phyloP scores from a whole-genome alignment of 345 rosid species.

The Cardamine occulta region DNA sequence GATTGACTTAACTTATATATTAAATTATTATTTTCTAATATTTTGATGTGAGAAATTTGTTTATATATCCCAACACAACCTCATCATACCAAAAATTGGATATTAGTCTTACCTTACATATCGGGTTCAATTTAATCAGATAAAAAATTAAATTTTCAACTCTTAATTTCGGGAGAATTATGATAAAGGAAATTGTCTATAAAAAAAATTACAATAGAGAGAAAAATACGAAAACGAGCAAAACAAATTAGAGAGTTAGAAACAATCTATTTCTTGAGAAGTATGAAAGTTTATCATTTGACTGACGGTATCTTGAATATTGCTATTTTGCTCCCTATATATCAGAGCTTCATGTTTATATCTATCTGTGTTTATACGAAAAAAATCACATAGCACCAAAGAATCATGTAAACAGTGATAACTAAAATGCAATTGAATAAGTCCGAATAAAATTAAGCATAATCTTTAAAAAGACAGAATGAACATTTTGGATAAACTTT shows the following conservation, averaged over 20 bases:
- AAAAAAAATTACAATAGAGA: too few relatives aligned
- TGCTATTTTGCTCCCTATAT: too few relatives aligned
- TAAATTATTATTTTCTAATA: too few relatives aligned
- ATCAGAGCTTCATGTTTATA: neutral
- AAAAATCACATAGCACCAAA: neutral
- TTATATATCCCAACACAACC: too few relatives aligned
- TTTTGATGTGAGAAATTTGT: too few relatives aligned
- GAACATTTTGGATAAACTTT: constrained; percentile 18
- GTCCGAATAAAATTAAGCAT: constrained; percentile 8
- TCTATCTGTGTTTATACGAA: neutral
- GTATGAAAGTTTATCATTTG: neutral
- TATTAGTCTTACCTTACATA: too few relatives aligned
- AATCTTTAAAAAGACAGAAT: constrained; percentile 28
- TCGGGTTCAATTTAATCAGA: neutral
- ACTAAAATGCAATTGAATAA: constrained; percentile 8
- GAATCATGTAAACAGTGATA: constrained; percentile 1
- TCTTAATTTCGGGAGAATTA: neutral
- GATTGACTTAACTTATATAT: too few relatives aligned
- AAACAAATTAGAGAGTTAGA: too few relatives aligned
- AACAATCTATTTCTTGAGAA: neutral
- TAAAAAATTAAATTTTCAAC: too few relatives aligned
- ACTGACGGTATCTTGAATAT: neutral
- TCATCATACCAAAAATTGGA: neutral
- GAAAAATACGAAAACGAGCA: neutral
- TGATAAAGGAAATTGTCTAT: too few relatives aligned